Conservation (phyloP, 148 eudicot genomes). For the Beta vulgaris region DNA sequence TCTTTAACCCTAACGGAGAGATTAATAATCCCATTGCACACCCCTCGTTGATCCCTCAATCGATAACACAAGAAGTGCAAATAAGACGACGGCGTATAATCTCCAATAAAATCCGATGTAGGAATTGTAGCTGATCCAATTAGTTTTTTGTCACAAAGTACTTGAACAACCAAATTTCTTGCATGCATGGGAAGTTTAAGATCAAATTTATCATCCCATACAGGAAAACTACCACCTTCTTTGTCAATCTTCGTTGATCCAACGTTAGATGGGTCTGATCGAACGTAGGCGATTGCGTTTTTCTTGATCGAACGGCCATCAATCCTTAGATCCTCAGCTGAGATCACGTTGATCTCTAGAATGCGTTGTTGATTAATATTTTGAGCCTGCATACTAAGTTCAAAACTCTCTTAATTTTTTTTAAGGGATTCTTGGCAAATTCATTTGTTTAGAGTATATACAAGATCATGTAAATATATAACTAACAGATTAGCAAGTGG, state of each 20-base stretch:
- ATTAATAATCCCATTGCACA: conserved; percentile 21
- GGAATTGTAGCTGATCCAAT: conserved; percentile 23
- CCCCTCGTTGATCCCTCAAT: conserved; percentile 19
- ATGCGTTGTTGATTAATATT: background rate
- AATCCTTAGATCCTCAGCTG: conserved; percentile 24
- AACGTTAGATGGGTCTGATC: conserved; percentile 1
- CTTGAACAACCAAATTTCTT: conserved; percentile 11
- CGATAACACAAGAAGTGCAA: conserved; percentile 29
- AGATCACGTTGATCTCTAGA: conserved; percentile 30
- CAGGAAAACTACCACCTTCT: conserved; percentile 20
- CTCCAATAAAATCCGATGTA: conserved; percentile 10
- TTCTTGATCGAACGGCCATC: conserved; percentile 22
- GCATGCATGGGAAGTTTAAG: conserved; percentile 11
- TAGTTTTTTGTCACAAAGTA: conserved; percentile 6
- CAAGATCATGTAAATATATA: no score
- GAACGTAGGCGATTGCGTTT: conserved; percentile 9
- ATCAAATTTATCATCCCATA: conserved; percentile 20
- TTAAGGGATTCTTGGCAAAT: background rate
- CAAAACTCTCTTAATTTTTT: no score
- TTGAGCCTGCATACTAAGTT: background rate
- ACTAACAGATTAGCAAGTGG: no score
- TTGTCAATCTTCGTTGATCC: conserved; percentile 10
- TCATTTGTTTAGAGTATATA: background rate
- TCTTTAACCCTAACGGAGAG: conserved; percentile 30
- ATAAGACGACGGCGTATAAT: conserved; percentile 10